Evolutionary conservation across 2,329 filamentous ascomycete species (phyloP), one percentile per base, ranked within the genome.

Genomic region (Alternaria postmessia): DNA sequence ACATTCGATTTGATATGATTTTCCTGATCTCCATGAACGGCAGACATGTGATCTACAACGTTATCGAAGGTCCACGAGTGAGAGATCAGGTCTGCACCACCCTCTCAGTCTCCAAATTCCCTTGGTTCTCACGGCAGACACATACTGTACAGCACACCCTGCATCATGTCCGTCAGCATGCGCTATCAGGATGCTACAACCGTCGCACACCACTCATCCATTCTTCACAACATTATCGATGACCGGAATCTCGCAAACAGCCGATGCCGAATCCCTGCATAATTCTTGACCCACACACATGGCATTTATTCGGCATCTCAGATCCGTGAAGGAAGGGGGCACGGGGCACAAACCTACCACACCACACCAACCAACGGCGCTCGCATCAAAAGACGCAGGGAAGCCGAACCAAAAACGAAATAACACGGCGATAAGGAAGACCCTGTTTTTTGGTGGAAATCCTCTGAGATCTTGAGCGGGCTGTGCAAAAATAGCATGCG

Each of bases 241-340:
- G 39, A 16, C 18, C 39, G 26, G 51, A n/a, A 34, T 26, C 18
- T 42, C 30, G 20, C 51, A 53, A 26, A 42, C 34, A 24, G 43
- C 51, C 56, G 48, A 53, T 53, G 39, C 38, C 39, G 22, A 30
- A 44, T 32, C 51, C 51, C 39, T 53, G 51, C 39, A 53, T 46
- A 46, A 36, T 34, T 49, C 32, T 28, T 24, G 53, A 49, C 53
- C 57, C 57, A 59, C 52, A 56, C 22, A 34, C 39, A 59, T 59
- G 57, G 57, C 52, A 59, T 56, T 59, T 41, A 38, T 51, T 56
- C 57, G 57, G 57, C 57, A 59, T 47, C 57, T 42, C 32, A 20
- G 44, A 56, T 49, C 57, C 57, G 57, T 44, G 22, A 46, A 54
- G 44, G 57, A 48, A 34, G n/a, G 26, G 38, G 38, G 52, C 38